Base-by-base conservation (phyloP, 192 early-diverging fungal genomes). In the Paraglomus brasilianum region DNA sequence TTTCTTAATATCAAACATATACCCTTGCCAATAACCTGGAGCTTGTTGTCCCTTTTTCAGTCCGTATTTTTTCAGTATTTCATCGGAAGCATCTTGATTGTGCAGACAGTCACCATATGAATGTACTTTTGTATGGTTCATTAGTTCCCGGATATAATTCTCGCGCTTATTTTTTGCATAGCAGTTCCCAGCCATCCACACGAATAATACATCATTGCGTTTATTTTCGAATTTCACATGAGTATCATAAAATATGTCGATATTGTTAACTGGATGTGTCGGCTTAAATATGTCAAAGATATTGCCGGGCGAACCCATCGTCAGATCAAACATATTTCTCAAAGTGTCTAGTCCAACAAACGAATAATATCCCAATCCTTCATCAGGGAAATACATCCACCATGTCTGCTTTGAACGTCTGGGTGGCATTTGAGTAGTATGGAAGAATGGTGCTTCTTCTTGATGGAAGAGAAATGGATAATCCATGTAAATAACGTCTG, bases 41-140 rank as follows among this genome's bases (percentile, higher is more conserved):
- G n/a, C n/a, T n/a, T n/a, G n/a, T n/a, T n/a, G n/a, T n/a, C n/a
- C n/a, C n/a, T n/a, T n/a, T 61, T 68, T 10, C 30, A 30, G 30
- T 30, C 30, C 30, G 30, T 30, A 30, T 30, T 30, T 36, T 6
- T 14, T 10, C 13, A 38, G 15, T 46, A 65, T 48, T 13, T 19
- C 61, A 8, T 70, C 47, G 41, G 69, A 68, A 17, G 66, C 13
- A 5, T 56, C 70, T 15, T 56, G 69, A 47, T 75, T 75, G n/a
- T 56, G 44, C 15, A 49, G 36, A 46, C 74, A 75, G n/a, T 1
- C 10, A 24, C 74, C 74, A 36, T 71, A 75, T 1, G 74, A 71
- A 14, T 75, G 74, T 2, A 62, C 74, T 7, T 60, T 69, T 11
- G 50, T 55, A 15, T 71, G 59, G 3, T 50, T 36, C 40, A 75